These are phyloP conservation scores for Globisporangium paddicum DNA, from an alignment of 352 stramenopile species.

Conservation along the genomic window DNA sequence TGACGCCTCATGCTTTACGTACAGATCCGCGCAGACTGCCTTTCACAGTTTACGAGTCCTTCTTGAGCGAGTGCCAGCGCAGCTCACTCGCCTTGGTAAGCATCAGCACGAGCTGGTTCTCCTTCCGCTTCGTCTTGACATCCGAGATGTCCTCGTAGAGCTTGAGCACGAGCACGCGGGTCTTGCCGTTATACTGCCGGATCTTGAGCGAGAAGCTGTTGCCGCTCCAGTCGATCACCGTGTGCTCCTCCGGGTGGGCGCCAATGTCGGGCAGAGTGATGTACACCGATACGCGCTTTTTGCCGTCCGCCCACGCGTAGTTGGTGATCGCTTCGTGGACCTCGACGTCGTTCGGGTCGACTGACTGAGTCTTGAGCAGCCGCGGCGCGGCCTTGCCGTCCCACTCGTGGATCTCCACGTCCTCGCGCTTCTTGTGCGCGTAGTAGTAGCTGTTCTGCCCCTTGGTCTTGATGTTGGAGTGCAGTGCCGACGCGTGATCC, in stretches of 20 bases:
- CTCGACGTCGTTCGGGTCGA: conserved; percentile 28
- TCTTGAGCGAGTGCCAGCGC: conserved; percentile 82
- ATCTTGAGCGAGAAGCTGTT: conserved; percentile 55
- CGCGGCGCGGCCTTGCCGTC: conserved; percentile 72
- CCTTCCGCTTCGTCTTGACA: conserved; percentile 73
- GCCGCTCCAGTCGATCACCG: conserved; percentile 61
- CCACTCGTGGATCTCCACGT: conserved; percentile 80
- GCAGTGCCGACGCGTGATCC: conserved; percentile 44
- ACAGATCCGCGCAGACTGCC: neutral
- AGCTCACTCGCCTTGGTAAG: conserved; percentile 77
- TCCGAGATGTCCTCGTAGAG: conserved; percentile 82
- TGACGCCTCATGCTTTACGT: neutral
- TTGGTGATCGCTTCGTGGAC: conserved; percentile 54
- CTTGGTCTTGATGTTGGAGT: conserved; percentile 81
- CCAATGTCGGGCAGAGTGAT: conserved; percentile 65
- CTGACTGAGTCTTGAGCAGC: conserved; percentile 56
- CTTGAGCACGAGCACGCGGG: conserved; percentile 60
- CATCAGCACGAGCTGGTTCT: conserved; percentile 74
- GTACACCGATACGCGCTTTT: conserved; percentile 79
- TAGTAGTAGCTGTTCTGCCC: conserved; percentile 88
- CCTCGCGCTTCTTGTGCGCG: conserved; percentile 77
- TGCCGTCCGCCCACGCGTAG: conserved; percentile 81
- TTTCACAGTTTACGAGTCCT: conserved; percentile 37
- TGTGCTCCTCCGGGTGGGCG: conserved; percentile 53
- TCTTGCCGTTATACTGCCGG: conserved; percentile 64